Percentiles rank a stretch among this genome's conserved stretches.
Evolutionary conservation across 306 rosid species (phyloP).

Genomic region (Inga oerstediana): DNA sequence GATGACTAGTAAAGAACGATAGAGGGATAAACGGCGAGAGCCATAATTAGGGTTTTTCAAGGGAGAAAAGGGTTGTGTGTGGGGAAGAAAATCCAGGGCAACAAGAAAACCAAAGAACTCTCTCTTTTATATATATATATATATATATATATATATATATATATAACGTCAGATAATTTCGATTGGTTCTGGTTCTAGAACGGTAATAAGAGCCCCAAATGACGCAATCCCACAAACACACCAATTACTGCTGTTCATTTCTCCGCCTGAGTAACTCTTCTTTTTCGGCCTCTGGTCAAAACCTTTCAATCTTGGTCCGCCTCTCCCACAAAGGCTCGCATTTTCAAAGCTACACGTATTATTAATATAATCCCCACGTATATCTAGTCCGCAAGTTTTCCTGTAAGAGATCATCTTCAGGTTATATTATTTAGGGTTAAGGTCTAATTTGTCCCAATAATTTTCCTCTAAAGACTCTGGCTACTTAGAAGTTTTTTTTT

Average conservation of each 20-base stretch:
- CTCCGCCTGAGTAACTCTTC: conserved; percentile 10
- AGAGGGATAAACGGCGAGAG: conserved; percentile 46
- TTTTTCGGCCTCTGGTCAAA: neutral
- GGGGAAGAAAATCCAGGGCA: conserved; percentile 51
- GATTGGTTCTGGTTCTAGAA: conserved; percentile 49
- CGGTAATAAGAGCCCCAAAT: conserved; percentile 39
- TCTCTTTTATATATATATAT: neutral
- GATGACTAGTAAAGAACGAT: conserved; percentile 10
- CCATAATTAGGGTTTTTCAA: conserved; percentile 73
- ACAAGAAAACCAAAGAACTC: conserved; percentile 39
- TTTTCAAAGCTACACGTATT: neutral
- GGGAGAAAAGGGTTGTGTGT: conserved; percentile 30
- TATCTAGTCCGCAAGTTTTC: too few relatives aligned
- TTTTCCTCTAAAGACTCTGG: too few relatives aligned
- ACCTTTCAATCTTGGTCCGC: neutral
- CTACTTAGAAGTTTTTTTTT: too few relatives aligned
- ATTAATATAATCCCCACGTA: too few relatives aligned
- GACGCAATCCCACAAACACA: conserved; percentile 40
- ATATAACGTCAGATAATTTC: conserved; percentile 28
- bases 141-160: neutral
- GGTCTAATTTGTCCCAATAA: too few relatives aligned
- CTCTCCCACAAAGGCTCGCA: neutral
- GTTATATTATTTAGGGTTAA: too few relatives aligned
- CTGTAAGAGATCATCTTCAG: too few relatives aligned
- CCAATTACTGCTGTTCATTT: conserved; percentile 31